A percentile compares a stretch with the other conserved stretches of the same genome.
Conservation (phyloP, 2,329 filamentous ascomycete genomes). For the Hysterium pulicare region DNA sequence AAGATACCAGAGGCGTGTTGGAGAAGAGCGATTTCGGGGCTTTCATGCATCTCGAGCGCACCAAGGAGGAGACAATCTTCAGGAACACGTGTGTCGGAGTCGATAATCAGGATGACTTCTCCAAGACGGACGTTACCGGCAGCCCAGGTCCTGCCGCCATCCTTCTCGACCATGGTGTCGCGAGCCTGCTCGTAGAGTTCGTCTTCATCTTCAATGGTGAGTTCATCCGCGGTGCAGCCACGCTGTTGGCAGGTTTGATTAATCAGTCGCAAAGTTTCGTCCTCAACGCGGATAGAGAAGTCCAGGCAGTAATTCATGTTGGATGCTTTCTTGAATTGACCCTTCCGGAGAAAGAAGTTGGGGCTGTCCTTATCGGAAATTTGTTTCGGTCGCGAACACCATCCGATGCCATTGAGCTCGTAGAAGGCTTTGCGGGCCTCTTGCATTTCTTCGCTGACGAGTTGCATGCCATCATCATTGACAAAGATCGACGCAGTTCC, state of each 20-base stretch:
- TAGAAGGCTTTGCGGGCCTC: slow-evolving; percentile 45
- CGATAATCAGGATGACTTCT: slow-evolving; percentile 69
- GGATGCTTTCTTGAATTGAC: slow-evolving; percentile 48
- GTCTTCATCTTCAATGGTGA: slow-evolving; percentile 26
- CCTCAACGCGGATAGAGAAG: slow-evolving; percentile 60
- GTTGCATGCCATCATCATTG: slow-evolving; percentile 65
- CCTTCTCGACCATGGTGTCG: slow-evolving; percentile 60
- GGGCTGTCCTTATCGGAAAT: slow-evolving; percentile 47
- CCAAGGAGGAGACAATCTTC: slow-evolving; percentile 72
- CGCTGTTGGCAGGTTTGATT: slow-evolving; percentile 14
- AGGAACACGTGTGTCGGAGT: slow-evolving; percentile 41
- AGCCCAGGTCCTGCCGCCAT: slow-evolving; percentile 70
- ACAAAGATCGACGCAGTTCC: slow-evolving; percentile 64
- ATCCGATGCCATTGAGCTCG: slow-evolving; percentile 47
- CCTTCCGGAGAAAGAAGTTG: slow-evolving; percentile 19
- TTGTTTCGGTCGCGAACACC: slow-evolving; percentile 44
- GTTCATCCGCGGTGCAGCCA: slow-evolving; percentile 17
- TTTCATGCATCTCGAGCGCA: slow-evolving; percentile 75
- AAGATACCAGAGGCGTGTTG: slow-evolving; percentile 67
- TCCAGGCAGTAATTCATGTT: slow-evolving; percentile 71
- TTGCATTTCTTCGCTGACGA: slow-evolving; percentile 47
- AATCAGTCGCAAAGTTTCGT: slow-evolving; percentile 47
- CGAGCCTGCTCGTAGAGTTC: slow-evolving; percentile 37
- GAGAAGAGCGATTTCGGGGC: slow-evolving; percentile 72
- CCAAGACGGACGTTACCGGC: slow-evolving; percentile 80